These are phyloP conservation scores for Nemania serpens DNA, from an alignment of 2,329 filamentous ascomycete species.

Conservation along the genomic window DNA sequence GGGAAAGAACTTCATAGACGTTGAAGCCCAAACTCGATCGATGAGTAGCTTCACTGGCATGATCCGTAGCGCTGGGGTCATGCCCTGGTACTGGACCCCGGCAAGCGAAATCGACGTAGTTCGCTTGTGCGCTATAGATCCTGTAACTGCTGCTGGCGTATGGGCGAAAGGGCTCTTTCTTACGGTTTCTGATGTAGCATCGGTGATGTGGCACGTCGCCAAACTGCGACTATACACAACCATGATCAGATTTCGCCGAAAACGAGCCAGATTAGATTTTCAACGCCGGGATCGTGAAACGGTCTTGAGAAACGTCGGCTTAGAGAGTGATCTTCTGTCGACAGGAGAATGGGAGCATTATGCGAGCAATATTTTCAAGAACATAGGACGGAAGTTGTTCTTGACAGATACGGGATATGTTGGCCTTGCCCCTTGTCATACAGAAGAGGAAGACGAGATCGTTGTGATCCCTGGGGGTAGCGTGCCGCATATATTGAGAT, in stretches of 20 bases:
- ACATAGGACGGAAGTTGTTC: conserved; percentile 33
- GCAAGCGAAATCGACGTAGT: conserved; percentile 23
- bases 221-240: conserved; percentile 1
- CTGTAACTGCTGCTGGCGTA: conserved; percentile 8
- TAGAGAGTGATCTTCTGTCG: neutral
- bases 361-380: conserved; percentile 22
- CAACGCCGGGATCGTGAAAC: neutral
- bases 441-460: conserved; percentile 35
- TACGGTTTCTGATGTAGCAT: conserved; percentile 8
- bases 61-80: conserved; percentile 17
- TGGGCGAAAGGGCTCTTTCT: conserved; percentile 11
- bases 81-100: conserved; percentile 27
- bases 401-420: conserved; percentile 38
- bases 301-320: neutral
- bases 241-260: neutral
- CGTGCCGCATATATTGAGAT: conserved; percentile 38
- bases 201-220: neutral
- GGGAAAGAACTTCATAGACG: conserved; percentile 8
- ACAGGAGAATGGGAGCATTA: conserved; percentile 20
- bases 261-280: conserved; percentile 1
- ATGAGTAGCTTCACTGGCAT: conserved; percentile 21
- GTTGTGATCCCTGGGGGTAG: conserved; percentile 39
- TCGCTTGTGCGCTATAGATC: conserved; percentile 23
- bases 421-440: conserved; percentile 37
- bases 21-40: neutral